Evolutionary conservation across 148 eudicot genomes (phyloP).

Genomic region (Persicaria tinctoria): DNA sequence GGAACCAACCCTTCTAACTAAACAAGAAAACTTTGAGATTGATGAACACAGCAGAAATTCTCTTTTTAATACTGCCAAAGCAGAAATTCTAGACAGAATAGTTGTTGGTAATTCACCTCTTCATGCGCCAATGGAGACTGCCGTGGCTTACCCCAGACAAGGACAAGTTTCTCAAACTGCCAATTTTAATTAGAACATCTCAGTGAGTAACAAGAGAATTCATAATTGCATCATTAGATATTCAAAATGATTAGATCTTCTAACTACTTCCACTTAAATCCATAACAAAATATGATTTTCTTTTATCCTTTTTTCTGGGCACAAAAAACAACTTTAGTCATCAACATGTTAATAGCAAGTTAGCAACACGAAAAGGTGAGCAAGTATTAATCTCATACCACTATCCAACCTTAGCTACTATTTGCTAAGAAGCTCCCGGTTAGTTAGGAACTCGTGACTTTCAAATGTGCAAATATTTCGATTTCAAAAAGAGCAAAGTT

Average conservation of each 20-base stretch:
- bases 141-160: conserved; percentile 91
- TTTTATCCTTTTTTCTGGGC: neutral
- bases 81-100: neutral
- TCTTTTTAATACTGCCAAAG: neutral
- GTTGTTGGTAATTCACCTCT: conserved; percentile 43
- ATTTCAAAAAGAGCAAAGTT: conserved; percentile 1
- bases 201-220: neutral
- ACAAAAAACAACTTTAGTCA: neutral
- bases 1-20: neutral
- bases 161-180: conserved; percentile 66
- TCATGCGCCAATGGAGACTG: conserved; percentile 60
- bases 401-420: neutral
- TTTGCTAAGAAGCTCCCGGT: neutral
- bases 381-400: neutral
- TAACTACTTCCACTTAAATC: neutral
- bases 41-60: neutral
- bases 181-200: conserved; percentile 16
- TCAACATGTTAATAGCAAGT: neutral
- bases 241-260: neutral
- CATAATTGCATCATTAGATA: neutral
- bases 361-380: neutral
- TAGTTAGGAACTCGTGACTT: conserved; percentile 1
- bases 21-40: neutral
- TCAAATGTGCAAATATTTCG: neutral
- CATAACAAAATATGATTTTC: neutral